Evolutionary conservation across 371 early-diverging fungal species (phyloP).

Genomic region (Mortierella sp.): DNA sequence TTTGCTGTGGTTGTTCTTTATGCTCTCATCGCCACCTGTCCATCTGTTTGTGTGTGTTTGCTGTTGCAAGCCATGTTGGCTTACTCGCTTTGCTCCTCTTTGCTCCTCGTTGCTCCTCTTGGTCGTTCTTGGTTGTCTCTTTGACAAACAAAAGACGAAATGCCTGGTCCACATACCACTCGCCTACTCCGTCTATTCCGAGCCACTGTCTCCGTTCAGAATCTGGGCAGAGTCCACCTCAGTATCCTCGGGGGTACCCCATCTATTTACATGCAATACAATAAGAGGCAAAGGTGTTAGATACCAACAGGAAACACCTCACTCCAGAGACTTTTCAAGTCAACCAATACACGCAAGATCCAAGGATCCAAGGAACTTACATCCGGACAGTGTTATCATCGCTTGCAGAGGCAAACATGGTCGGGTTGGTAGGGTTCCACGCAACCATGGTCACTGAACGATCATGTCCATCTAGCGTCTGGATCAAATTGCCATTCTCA

Average conservation of each 20-base stretch:
- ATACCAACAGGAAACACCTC: background rate
- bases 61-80: background rate
- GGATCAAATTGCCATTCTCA: slow-evolving; percentile 80
- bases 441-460: slow-evolving; percentile 87
- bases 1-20: background rate
- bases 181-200: background rate
- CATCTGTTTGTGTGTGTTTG: background rate
- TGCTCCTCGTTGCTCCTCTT: background rate
- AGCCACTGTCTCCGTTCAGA: slow-evolving; percentile 23
- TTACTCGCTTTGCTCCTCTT: background rate
- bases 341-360: background rate
- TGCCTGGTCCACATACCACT: background rate
- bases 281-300: background rate
- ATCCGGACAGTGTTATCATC: slow-evolving; percentile 95
- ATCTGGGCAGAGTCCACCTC: slow-evolving; percentile 30
- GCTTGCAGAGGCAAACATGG: slow-evolving; percentile 91
- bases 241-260: slow-evolving; percentile 57
- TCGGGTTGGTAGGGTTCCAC: slow-evolving; percentile 80
- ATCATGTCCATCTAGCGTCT: slow-evolving; percentile 86
- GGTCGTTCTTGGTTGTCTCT: too few species aligned
- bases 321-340: background rate
- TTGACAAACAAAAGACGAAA: too few species aligned
- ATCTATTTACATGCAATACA: slow-evolving; percentile 35
- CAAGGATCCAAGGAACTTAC: slow-evolving; percentile 63
- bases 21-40: background rate